Evolutionary conservation across 805 yeast species (phyloP), one percentile per base, ranked within the genome.

Genomic region (Blastobotrys peoriensis): DNA sequence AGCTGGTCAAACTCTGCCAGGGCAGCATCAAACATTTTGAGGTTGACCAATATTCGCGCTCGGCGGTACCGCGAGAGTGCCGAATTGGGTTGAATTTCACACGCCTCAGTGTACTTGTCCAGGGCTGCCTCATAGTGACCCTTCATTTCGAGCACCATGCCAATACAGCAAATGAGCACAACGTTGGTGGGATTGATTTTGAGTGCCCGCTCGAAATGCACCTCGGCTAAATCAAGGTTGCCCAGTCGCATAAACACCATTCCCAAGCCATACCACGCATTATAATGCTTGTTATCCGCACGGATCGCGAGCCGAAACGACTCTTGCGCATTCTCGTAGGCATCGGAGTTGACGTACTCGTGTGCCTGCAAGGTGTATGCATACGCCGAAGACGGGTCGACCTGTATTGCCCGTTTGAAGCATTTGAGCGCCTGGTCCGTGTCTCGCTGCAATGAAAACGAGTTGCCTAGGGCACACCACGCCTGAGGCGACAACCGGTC

Each of bases 321-420:
- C 45, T 83, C 86, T 49, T 84, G 74, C 0, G 98, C 97, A 59
- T 80, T 76, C 59, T 88, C 96, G 65, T 83, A 86, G 30, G 94
- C 88, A 65, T 94, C 98, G 56, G 78, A 86, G 1, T 91, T 75
- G 27, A 86, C 78, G 58, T 77, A 79, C 63, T 93, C 99, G 62
- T 93, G 98, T 0, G 97, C 99, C 66, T 85, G 87, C 46, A 93
- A 70, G 0, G 98, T 89, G 59, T 86, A 85, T 0, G 96, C 96
- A 60, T 91, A 91, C 0, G 93, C 82, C 61, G 85, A 85, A 13
- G 69, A 69, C 4, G 79, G 78, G 58, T 83, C 82, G 13, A 85
- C 59, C 43, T 77, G 78, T 2, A 78, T 74, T 1, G 97, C 89
- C 46, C 86, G 78, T 50, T 79, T 79, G 65, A 93, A 89, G 58